Conservation (phyloP, 768 basidiomycete species). For the Leccinum obscurum region DNA sequence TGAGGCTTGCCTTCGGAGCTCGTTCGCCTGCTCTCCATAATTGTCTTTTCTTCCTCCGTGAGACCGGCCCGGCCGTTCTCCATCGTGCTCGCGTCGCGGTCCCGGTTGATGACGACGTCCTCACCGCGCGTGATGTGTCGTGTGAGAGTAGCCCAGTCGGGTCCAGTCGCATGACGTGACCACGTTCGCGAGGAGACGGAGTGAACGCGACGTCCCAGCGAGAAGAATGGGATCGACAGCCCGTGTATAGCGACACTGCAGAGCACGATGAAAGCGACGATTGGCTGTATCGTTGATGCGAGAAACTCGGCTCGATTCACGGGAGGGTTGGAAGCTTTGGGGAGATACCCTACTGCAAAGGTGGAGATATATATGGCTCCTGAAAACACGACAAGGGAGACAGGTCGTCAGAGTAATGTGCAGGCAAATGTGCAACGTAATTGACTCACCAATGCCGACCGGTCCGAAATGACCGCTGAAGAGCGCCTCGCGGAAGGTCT, state of each 20-base stretch:
- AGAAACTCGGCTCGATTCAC: slow-evolving; percentile 63
- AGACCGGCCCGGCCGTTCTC: slow-evolving; percentile 46
- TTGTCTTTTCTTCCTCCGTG: slow-evolving; percentile 31
- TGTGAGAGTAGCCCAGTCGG: slow-evolving; percentile 85
- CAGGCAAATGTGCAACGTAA: background rate
- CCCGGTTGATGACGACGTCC: slow-evolving; percentile 85
- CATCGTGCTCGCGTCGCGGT: slow-evolving; percentile 48
- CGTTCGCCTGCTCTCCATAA: slow-evolving; percentile 26
- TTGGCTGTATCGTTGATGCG: slow-evolving; percentile 80
- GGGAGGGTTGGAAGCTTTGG: slow-evolving; percentile 44
- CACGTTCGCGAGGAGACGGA: slow-evolving; percentile 77
- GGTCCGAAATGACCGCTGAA: slow-evolving; percentile 97
- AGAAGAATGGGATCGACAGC: slow-evolving; percentile 92
- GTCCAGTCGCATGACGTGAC: slow-evolving; percentile 71
- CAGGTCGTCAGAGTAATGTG: slow-evolving; percentile 3
- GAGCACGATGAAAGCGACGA: slow-evolving; percentile 93
- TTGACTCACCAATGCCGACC: slow-evolving; percentile 64
- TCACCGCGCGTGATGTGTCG: slow-evolving; percentile 67
- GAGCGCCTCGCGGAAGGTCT: slow-evolving; percentile 89
- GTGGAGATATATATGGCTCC: slow-evolving; percentile 95
- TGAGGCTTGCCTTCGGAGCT: slow-evolving; percentile 11
- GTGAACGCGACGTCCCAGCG: slow-evolving; percentile 89
- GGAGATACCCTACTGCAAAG: slow-evolving; percentile 65
- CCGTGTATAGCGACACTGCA: slow-evolving; percentile 87
- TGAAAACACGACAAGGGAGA: slow-evolving; percentile 15